Evolutionary conservation across 192 early-diverging fungal genomes (phyloP).

Genomic region (Linnemannia elongata): DNA sequence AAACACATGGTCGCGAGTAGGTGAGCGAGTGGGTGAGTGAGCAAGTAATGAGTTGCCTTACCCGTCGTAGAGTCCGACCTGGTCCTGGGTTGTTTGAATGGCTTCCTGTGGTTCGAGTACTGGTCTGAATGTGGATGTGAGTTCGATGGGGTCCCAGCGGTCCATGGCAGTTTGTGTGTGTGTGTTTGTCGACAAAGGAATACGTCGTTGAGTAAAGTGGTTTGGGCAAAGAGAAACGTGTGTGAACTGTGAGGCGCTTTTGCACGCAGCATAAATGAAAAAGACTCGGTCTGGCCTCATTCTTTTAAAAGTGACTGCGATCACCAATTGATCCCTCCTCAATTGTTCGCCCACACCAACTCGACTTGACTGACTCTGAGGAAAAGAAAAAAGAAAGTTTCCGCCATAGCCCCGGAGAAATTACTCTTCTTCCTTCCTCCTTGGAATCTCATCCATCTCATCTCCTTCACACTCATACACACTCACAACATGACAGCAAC

Average conservation of each 20-base stretch:
- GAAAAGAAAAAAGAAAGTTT: neutral
- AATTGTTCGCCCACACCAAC: neutral
- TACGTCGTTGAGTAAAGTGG: neutral
- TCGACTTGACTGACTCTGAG: too few species aligned
- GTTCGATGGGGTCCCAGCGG: constrained; percentile 57
- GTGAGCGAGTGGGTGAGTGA: neutral
- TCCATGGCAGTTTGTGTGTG: constrained; percentile 44
- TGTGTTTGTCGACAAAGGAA: neutral
- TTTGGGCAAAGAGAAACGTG: neutral
- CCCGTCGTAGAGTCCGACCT: constrained; percentile 82
- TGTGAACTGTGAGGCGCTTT: neutral
- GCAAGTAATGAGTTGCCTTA: constrained; percentile 26
- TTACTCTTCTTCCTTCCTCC: neutral
- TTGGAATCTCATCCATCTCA: neutral
- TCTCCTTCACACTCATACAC: neutral
- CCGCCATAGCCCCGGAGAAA: neutral
- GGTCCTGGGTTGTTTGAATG: constrained; percentile 68
- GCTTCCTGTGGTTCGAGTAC: constrained; percentile 65
- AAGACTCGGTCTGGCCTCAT: neutral
- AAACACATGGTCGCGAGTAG: neutral
- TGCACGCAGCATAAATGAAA: neutral
- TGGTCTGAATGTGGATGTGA: constrained; percentile 68
- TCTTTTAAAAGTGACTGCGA: neutral
- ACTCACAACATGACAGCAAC: neutral
- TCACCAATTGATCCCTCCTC: neutral